Conservation (phyloP, 306 rosid genomes). For the Comarum palustre region DNA sequence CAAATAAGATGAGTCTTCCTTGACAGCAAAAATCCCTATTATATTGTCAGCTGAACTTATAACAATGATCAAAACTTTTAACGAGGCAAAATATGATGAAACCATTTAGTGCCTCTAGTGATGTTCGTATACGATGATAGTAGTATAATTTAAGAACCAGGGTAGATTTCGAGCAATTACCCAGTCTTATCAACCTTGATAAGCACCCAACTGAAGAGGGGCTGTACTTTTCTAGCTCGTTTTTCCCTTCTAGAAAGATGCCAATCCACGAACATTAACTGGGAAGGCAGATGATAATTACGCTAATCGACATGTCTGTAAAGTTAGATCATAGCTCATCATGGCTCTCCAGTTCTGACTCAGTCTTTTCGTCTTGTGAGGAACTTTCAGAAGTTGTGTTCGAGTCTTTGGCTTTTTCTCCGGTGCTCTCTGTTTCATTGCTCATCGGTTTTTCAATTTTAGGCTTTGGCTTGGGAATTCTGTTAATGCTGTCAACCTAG, state of each 20-base stretch:
- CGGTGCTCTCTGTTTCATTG: slow-evolving; percentile 54
- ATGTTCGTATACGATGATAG: too few species aligned
- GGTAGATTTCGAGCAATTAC: not conserved
- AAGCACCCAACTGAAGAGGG: slow-evolving; percentile 7
- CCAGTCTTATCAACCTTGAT: not conserved
- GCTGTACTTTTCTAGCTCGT: slow-evolving; percentile 18
- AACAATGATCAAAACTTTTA: too few species aligned
- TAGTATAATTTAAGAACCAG: too few species aligned
- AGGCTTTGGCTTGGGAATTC: slow-evolving; percentile 92
- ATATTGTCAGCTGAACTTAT: not conserved
- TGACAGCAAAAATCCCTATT: not conserved
- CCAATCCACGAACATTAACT: slow-evolving; percentile 23
- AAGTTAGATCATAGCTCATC: slow-evolving; percentile 66
- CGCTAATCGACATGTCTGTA: slow-evolving; percentile 26
- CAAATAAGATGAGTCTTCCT: too few species aligned
- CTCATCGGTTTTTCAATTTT: slow-evolving; percentile 58
- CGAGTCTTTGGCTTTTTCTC: slow-evolving; percentile 36
- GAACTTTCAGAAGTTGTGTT: slow-evolving; percentile 44
- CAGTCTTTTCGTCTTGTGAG: slow-evolving; percentile 36
- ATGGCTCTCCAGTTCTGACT: slow-evolving; percentile 36
- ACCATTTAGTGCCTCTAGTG: too few species aligned
- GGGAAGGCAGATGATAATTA: slow-evolving; percentile 35
- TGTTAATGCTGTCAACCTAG: slow-evolving; percentile 62
- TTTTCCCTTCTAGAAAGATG: slow-evolving; percentile 12
- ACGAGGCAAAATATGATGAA: too few species aligned